phyloP scores from a whole-genome alignment of 176 grass and related monocot species.

The Olyra latifolia region DNA sequence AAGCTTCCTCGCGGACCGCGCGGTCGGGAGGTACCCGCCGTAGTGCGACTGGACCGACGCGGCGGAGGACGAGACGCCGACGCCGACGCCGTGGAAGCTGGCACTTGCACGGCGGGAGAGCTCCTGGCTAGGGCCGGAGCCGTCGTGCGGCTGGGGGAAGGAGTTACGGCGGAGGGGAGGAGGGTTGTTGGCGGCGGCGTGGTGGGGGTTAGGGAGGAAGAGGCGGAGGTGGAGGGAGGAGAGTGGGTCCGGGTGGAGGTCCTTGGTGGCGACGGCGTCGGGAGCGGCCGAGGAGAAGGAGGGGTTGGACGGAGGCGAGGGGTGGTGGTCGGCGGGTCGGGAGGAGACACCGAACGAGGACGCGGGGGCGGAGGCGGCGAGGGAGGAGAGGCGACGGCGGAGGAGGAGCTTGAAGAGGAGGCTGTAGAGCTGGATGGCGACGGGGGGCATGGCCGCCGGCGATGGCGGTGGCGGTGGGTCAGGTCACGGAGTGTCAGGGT shows the following conservation, averaged over 20 bases:
- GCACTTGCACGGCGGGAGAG: slow-evolving; percentile 49
- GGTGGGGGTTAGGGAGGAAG: slow-evolving; percentile 65
- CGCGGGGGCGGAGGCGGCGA: background rate
- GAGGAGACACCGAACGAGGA: slow-evolving; percentile 62
- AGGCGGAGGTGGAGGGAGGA: slow-evolving; percentile 70
- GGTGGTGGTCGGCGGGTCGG: slow-evolving; percentile 53
- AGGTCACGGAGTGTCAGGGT: slow-evolving; percentile 32
- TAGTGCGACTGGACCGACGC: slow-evolving; percentile 19
- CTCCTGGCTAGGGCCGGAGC: background rate
- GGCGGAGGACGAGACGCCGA: slow-evolving; percentile 19
- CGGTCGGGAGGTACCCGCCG: slow-evolving; percentile 61
- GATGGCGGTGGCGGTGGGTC: slow-evolving; percentile 1
- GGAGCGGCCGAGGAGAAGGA: slow-evolving; percentile 42
- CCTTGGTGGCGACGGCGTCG: slow-evolving; percentile 77
- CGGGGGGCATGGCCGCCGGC: slow-evolving; percentile 60
- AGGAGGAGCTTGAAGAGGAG: slow-evolving; percentile 83
- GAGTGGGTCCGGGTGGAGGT: slow-evolving; percentile 73
- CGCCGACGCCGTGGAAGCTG: slow-evolving; percentile 22
- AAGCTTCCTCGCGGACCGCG: slow-evolving; percentile 41
- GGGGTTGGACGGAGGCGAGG: slow-evolving; percentile 55
- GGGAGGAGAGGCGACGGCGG: slow-evolving; percentile 52
- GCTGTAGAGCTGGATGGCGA: slow-evolving; percentile 73
- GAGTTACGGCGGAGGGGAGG: slow-evolving; percentile 50
- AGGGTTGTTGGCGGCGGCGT: slow-evolving; percentile 18
- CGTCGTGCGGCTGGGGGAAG: slow-evolving; percentile 28